A percentile compares a stretch with the other conserved stretches of the same genome.
Evolutionary conservation across 345 rosid genomes (phyloP).

Genomic region (Sisymbrium altissimum): DNA sequence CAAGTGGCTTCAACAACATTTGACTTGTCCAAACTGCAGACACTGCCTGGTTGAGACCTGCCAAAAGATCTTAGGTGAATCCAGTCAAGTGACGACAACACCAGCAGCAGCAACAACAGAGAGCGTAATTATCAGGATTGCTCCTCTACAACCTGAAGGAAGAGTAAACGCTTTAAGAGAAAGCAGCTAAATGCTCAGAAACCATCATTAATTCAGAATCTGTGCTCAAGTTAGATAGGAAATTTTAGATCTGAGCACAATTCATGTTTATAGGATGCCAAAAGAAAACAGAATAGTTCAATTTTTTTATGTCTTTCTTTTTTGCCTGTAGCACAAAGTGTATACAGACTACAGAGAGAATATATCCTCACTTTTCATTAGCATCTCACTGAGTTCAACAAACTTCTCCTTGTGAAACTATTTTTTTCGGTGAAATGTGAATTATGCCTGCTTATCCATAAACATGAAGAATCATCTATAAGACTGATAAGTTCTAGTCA

Average conservation of each 20-base stretch:
- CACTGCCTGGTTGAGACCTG: slow-evolving; percentile 39
- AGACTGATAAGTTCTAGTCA: neutral
- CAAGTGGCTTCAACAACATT: slow-evolving; percentile 60
- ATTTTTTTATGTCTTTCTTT: slow-evolving; percentile 1
- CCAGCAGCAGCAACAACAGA: slow-evolving; percentile 1
- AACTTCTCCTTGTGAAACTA: slow-evolving; percentile 2
- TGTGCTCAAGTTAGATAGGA: neutral
- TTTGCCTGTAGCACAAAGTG: slow-evolving; percentile 22
- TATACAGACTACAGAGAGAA: slow-evolving; percentile 16
- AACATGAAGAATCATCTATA: neutral
- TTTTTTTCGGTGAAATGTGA: neutral
- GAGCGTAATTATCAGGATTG: slow-evolving; percentile 15
- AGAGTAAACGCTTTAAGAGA: slow-evolving; percentile 23
- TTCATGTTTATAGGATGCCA: neutral
- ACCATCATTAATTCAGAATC: neutral
- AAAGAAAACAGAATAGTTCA: neutral
- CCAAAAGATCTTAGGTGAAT: slow-evolving; percentile 31
- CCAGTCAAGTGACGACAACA: neutral
- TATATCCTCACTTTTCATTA: neutral
- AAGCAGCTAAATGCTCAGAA: neutral
- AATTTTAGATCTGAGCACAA: slow-evolving; percentile 5
- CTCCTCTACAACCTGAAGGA: slow-evolving; percentile 39
- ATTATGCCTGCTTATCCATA: neutral
- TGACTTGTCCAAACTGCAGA: slow-evolving; percentile 71
- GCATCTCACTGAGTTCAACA: slow-evolving; percentile 7